phyloP scores from a whole-genome alignment of 2,329 filamentous ascomycete species.

The Chrysosphaeria jannelii region DNA sequence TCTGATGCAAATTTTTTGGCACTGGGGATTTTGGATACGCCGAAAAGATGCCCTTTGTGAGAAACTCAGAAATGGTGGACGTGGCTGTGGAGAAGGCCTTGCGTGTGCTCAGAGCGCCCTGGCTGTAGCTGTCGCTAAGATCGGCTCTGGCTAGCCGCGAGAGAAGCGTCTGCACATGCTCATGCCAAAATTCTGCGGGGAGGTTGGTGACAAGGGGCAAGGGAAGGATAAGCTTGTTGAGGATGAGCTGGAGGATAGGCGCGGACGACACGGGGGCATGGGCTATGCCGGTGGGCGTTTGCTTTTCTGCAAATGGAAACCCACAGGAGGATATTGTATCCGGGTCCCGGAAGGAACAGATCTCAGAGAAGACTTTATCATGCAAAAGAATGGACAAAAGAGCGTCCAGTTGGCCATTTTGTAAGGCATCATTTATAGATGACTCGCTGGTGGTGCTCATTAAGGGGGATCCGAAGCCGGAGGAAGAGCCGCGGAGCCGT shows the following conservation, averaged over 20 bases:
- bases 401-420: conserved; percentile 12
- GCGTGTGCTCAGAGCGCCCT: conserved; percentile 39
- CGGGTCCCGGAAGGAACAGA: conserved; percentile 37
- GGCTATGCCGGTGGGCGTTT: conserved; percentile 1
- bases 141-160: conserved; percentile 32
- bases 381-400: conserved; percentile 30
- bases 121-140: conserved; percentile 57
- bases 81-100: conserved; percentile 47
- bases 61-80: conserved; percentile 36
- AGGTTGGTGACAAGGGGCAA: conserved; percentile 37
- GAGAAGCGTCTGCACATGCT: conserved; percentile 27
- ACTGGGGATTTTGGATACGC: conserved; percentile 20
- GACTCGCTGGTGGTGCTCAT: no score
- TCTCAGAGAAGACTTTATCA: conserved; percentile 32
- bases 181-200: conserved; percentile 30
- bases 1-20: neutral
- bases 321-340: conserved; percentile 35
- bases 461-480: no score
- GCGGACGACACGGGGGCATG: conserved; percentile 15
- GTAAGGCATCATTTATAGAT: no score
- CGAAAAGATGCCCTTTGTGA: conserved; percentile 33
- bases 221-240: conserved; percentile 31
- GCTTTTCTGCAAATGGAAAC: conserved; percentile 24
- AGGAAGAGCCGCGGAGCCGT: no score
- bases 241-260: conserved; percentile 37